Conservation (phyloP, 2,329 filamentous ascomycete species). For the Shiraia sp. region DNA sequence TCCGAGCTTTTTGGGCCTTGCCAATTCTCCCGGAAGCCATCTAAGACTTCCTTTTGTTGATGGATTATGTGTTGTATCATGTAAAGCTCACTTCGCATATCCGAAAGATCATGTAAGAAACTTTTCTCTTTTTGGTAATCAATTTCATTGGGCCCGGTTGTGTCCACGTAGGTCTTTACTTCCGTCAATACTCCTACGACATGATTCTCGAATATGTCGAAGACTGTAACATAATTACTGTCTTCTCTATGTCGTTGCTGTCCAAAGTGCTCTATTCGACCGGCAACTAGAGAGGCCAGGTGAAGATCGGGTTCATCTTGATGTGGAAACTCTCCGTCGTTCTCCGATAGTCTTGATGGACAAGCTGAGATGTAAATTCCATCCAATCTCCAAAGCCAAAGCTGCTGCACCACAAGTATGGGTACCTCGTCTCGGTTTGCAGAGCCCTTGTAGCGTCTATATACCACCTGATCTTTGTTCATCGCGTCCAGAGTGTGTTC, state of each 20-base stretch:
- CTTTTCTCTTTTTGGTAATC: slow-evolving; percentile 1
- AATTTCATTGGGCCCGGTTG: background rate
- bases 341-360: too few species aligned
- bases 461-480: slow-evolving; percentile 4
- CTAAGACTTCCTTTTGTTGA: slow-evolving; percentile 6
- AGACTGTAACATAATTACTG: too few species aligned
- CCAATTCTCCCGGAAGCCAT: too few species aligned
- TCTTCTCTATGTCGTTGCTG: too few species aligned
- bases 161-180: slow-evolving; percentile 1
- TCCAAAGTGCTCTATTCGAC: too few species aligned
- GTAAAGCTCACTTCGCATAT: slow-evolving; percentile 4
- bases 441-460: background rate
- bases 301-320: too few species aligned
- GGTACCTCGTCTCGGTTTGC: background rate
- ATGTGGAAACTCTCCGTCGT: too few species aligned
- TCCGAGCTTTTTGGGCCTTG: too few species aligned
- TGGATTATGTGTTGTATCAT: slow-evolving; percentile 5
- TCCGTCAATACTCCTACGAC: background rate
- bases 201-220: slow-evolving; percentile 5
- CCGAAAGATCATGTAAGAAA: slow-evolving; percentile 1
- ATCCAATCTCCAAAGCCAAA: slow-evolving; percentile 7
- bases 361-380: background rate
- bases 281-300: too few species aligned
- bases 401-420: slow-evolving; percentile 2
- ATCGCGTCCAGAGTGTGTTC: background rate